phyloP scores from a whole-genome alignment of 345 rosid genomes.

The Sapria himalayana region DNA sequence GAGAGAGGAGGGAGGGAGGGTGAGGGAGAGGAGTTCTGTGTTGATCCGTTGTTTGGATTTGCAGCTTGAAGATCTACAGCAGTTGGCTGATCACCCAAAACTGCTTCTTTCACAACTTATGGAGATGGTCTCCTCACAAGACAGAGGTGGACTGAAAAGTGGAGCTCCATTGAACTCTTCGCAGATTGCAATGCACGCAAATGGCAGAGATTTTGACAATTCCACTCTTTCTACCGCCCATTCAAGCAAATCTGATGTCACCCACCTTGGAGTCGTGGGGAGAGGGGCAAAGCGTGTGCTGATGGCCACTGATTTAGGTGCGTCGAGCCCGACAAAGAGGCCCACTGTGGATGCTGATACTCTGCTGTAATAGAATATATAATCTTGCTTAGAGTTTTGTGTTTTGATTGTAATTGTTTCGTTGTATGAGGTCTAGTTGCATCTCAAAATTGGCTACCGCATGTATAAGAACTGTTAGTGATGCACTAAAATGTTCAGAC shows the following conservation, averaged over 20 bases:
- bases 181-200: constrained; percentile 26
- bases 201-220: constrained; percentile 30
- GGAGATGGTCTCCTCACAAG: constrained; percentile 37
- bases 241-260: constrained; percentile 42
- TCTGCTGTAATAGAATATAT: constrained; percentile 32
- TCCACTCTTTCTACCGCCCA: constrained; percentile 64
- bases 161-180: constrained; percentile 33
- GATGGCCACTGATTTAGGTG: constrained; percentile 20
- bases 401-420: neutral
- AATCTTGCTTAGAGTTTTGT: constrained; percentile 11
- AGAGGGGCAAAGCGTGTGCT: constrained; percentile 82
- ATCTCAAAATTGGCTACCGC: too few species aligned
- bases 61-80: constrained; percentile 93
- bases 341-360: constrained; percentile 18
- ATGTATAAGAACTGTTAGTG: neutral
- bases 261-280: constrained; percentile 77
- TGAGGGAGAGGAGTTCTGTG: too few species aligned
- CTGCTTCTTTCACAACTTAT: constrained; percentile 56
- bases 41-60: constrained; percentile 10
- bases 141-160: constrained; percentile 19
- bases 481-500: neutral
- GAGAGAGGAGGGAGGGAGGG: too few species aligned
- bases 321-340: constrained; percentile 43
- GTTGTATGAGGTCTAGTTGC: too few species aligned
- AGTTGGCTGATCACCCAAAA: constrained; percentile 36